Evolutionary conservation across 1,139 yeast species (phyloP).

Genomic region (Suhomyces bokatorum): DNA sequence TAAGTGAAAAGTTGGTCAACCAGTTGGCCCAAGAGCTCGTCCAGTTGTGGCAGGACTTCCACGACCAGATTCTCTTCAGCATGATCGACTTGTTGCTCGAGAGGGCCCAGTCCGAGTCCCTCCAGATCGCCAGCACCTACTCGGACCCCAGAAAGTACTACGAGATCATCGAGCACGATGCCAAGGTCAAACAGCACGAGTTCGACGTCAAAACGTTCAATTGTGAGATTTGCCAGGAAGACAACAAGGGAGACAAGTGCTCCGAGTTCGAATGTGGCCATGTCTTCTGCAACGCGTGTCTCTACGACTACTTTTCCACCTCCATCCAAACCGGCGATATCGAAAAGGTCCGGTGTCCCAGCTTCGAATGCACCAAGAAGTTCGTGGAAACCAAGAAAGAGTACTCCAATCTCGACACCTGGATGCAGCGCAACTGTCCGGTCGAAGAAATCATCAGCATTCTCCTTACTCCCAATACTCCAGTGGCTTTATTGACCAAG

Average conservation of each 20-base stretch:
- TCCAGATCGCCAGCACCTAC: neutral
- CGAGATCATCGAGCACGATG: slow-evolving; percentile 18
- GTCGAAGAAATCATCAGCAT: slow-evolving; percentile 14
- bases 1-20: slow-evolving; percentile 19
- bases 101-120: slow-evolving; percentile 17
- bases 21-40: slow-evolving; percentile 22
- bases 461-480: slow-evolving; percentile 42
- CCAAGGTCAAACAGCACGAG: slow-evolving; percentile 22
- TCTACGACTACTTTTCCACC: slow-evolving; percentile 45
- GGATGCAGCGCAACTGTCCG: slow-evolving; percentile 18
- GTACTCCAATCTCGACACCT: slow-evolving; percentile 25
- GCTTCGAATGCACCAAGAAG: slow-evolving; percentile 45
- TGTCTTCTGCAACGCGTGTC: slow-evolving; percentile 54
- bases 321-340: slow-evolving; percentile 54
- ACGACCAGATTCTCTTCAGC: slow-evolving; percentile 46
- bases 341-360: slow-evolving; percentile 60
- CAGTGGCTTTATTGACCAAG: slow-evolving; percentile 28
- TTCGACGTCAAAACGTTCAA: slow-evolving; percentile 44
- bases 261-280: slow-evolving; percentile 52
- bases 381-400: slow-evolving; percentile 20
- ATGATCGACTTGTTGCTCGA: slow-evolving; percentile 47
- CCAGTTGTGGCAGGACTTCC: slow-evolving; percentile 38
- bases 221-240: slow-evolving; percentile 63
- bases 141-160: slow-evolving; percentile 19
- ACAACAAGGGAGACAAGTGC: slow-evolving; percentile 48